Percentiles rank a stretch among this genome's conserved stretches.
These are phyloP conservation scores for Akanthomyces lecanii DNA, from an alignment of 2,329 filamentous ascomycete genomes.

Conservation along the genomic window DNA sequence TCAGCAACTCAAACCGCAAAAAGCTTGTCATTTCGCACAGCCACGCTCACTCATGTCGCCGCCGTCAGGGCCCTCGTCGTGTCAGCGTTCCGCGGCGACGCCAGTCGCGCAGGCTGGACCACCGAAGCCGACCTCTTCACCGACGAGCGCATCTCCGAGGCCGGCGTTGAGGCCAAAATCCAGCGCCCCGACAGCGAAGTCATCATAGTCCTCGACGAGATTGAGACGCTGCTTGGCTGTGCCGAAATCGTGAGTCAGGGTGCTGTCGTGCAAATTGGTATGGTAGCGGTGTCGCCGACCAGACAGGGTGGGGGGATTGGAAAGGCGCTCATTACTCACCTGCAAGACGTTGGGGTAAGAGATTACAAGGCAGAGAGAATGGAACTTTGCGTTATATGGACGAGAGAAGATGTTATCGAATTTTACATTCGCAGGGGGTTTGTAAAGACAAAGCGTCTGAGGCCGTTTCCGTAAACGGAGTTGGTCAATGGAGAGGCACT, in stretches of 20 bases:
- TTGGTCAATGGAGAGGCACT: conserved; percentile 34
- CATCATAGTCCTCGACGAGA: conserved; percentile 32
- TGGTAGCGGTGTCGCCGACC: conserved; percentile 43
- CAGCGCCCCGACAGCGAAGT: conserved; percentile 31
- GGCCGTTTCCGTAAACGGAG: conserved; percentile 38
- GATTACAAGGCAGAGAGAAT: conserved; percentile 31
- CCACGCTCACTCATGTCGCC: conserved; percentile 30
- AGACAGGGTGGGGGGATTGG: conserved; percentile 45
- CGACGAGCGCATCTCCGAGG: conserved; percentile 38
- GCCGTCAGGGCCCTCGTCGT: conserved; percentile 36
- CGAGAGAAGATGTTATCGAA: conserved; percentile 38
- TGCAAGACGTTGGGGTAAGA: conserved; percentile 24
- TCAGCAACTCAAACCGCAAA: background rate
- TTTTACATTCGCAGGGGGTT: conserved; percentile 46
- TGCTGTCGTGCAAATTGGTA: conserved; percentile 38
- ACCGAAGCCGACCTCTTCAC: conserved; percentile 42
- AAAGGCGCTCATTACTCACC: conserved; percentile 34
- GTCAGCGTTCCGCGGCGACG: conserved; percentile 42
- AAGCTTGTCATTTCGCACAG: conserved; percentile 29
- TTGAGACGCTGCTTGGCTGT: conserved; percentile 34
- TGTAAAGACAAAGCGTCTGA: conserved; percentile 32
- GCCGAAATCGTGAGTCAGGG: conserved; percentile 36
- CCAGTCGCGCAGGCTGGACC: conserved; percentile 41
- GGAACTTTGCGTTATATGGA: conserved; percentile 43
- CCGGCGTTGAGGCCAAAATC: conserved; percentile 37